Percentiles rank a stretch among this genome's conserved stretches.
Evolutionary conservation across 306 rosid species (phyloP).

Genomic region (Alnus rubra): DNA sequence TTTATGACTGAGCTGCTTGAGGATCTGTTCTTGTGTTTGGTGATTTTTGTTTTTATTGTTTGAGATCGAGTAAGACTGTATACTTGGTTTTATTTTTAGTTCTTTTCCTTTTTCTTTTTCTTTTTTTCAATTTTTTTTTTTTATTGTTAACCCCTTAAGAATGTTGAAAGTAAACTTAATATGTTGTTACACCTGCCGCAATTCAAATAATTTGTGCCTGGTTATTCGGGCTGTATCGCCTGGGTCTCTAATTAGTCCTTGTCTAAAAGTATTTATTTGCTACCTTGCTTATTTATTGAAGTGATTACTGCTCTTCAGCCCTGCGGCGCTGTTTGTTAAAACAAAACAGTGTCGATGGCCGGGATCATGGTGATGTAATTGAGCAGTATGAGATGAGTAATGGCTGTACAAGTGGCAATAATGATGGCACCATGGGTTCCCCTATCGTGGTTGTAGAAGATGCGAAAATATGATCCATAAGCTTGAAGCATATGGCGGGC

Average conservation of each 20-base stretch:
- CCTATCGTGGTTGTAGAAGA: no score
- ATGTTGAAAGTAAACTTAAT: neutral
- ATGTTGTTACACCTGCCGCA: neutral
- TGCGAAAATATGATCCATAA: no score
- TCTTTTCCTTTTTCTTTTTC: neutral
- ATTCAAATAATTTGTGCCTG: neutral
- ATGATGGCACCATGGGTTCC: no score
- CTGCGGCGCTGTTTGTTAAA: neutral
- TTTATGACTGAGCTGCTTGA: neutral
- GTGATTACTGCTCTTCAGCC: neutral
- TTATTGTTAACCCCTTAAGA: neutral
- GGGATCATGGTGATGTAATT: no score
- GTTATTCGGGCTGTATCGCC: neutral
- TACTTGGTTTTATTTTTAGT: neutral
- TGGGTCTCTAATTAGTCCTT: neutral
- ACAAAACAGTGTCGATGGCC: no score
- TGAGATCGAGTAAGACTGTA: constrained; percentile 2
- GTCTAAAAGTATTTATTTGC: neutral
- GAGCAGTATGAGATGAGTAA: no score
- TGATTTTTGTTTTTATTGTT: neutral
- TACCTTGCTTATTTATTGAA: neutral
- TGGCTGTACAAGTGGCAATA: no score
- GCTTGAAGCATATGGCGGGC: no score
- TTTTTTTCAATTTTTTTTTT: neutral
- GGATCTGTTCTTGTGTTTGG: constrained; percentile 8